Base-by-base conservation (phyloP, 73 alveolate genomes). In the Tetrahymena thermophila region DNA sequence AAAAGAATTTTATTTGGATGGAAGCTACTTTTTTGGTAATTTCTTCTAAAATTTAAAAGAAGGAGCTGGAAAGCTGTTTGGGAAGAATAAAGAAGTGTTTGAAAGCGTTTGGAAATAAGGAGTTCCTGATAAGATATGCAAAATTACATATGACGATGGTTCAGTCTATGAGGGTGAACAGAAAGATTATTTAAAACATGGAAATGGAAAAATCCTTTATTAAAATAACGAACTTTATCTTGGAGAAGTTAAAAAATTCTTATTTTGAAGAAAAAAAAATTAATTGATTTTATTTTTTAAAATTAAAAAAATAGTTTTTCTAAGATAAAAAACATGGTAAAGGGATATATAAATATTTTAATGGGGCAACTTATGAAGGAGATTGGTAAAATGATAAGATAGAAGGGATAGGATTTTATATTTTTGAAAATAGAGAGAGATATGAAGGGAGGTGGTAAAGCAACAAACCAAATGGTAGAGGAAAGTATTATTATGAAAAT, bases 321-420 rank as follows among this genome's bases (percentile, higher is more conserved):
- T 43, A 50, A 43, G 97, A 94, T 85, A 40, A 40, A 84, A 95
- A 94, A 35, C 34, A 38, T 34, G 94, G 95, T 1, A 84, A 94
- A 17, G 96, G 96, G 15, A 85, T 58, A 85, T 40, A 84, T 34
- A 71, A 38, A 10, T 85, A 83, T 42, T 84, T 85, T 71, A 84
- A 94, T 93, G 96, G 96, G 1, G 94, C 94, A 13, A 35, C 35
- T 2, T 95, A 85, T 37, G 96, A 95, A 93, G 97, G 97, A 34
- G 50, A 25, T 2, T 95, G 96, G 96, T 10, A 15, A 34, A 94
- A 93, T 35, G 94, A 95, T 93, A 93, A 95, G 94, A 95, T 35
- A 23, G 94, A 95, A 28, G 97, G 97, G 1, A 35, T 9, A 34
- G 96, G 96, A 21, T 19, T 55, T 44, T 94, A 94, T n/a, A 25